These are phyloP conservation scores for Oryza longistaminata DNA, from an alignment of 176 grass and related monocot species.

Conservation along the genomic window DNA sequence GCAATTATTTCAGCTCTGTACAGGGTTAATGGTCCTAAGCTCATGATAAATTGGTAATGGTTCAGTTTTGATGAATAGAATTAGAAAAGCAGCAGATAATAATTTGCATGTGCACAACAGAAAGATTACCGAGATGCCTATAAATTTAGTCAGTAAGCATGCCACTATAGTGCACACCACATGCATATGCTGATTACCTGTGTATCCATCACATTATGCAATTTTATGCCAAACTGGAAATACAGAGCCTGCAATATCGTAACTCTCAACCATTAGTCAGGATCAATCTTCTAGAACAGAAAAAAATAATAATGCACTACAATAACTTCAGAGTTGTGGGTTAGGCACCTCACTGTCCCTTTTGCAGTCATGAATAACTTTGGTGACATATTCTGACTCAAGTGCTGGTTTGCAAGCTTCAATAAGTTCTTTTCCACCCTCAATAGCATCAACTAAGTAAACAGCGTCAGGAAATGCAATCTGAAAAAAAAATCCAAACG, in stretches of 20 bases:
- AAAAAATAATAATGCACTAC: background rate
- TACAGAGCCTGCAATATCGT: slow-evolving; percentile 78
- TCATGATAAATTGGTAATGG: slow-evolving; percentile 31
- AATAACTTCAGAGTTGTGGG: slow-evolving; percentile 6
- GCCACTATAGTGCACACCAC: background rate
- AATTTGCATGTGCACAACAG: background rate
- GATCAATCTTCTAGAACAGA: background rate
- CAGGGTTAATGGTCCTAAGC: background rate
- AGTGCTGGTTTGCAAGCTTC: slow-evolving; percentile 91
- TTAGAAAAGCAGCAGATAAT: background rate
- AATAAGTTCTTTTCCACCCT: slow-evolving; percentile 71
- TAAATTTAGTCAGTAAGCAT: slow-evolving; percentile 9
- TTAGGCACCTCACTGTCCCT: slow-evolving; percentile 87
- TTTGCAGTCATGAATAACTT: slow-evolving; percentile 99
- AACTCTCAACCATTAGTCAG: slow-evolving; percentile 24
- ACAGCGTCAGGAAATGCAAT: slow-evolving; percentile 79
- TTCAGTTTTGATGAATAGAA: slow-evolving; percentile 4
- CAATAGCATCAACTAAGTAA: slow-evolving; percentile 93
- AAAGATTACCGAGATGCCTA: slow-evolving; percentile 7
- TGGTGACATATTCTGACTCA: slow-evolving; percentile 74
- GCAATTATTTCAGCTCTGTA: slow-evolving; percentile 14
- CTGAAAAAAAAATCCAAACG: slow-evolving; percentile 47
- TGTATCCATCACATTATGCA: slow-evolving; percentile 94
- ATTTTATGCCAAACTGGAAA: slow-evolving; percentile 97
- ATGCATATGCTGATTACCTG: slow-evolving; percentile 59